These are phyloP conservation scores for Talaromyces amestolkiae DNA, from an alignment of 2,329 filamentous ascomycete species.

Conservation along the genomic window DNA sequence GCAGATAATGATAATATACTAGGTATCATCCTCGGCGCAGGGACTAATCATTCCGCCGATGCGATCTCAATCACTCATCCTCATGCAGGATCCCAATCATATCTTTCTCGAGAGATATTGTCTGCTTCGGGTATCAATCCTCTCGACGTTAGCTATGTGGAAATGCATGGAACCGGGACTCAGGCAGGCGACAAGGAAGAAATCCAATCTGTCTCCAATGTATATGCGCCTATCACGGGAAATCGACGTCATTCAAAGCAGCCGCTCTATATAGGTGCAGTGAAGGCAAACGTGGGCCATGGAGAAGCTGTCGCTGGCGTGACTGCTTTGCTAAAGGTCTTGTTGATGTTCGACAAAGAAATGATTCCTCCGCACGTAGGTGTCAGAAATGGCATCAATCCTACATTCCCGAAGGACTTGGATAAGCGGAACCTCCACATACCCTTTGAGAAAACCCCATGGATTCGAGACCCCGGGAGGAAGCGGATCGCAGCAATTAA, in stretches of 20 bases:
- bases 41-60: slow-evolving; percentile 57
- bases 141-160: slow-evolving; percentile 75
- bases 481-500: slow-evolving; percentile 54
- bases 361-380: slow-evolving; percentile 36
- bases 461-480: slow-evolving; percentile 28
- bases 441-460: slow-evolving; percentile 46
- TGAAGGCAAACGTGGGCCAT: slow-evolving; percentile 65
- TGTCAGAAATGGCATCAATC: slow-evolving; percentile 46
- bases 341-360: slow-evolving; percentile 25
- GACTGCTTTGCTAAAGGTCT: slow-evolving; percentile 19
- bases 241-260: slow-evolving; percentile 44
- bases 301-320: slow-evolving; percentile 52
- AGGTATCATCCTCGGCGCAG: slow-evolving; percentile 70
- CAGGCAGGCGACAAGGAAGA: slow-evolving; percentile 81
- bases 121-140: slow-evolving; percentile 72
- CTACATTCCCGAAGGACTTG: slow-evolving; percentile 42
- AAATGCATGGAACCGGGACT: slow-evolving; percentile 87
- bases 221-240: slow-evolving; percentile 57
- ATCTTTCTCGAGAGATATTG: slow-evolving; percentile 67
- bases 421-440: slow-evolving; percentile 44
- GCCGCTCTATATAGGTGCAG: slow-evolving; percentile 60
- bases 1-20: slow-evolving; percentile 68
- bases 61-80: slow-evolving; percentile 76
- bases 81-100: slow-evolving; percentile 71
- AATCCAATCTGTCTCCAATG: slow-evolving; percentile 70